Base-by-base conservation (phyloP, 1,139 yeast genomes). In the Hyphopichia fennica region DNA sequence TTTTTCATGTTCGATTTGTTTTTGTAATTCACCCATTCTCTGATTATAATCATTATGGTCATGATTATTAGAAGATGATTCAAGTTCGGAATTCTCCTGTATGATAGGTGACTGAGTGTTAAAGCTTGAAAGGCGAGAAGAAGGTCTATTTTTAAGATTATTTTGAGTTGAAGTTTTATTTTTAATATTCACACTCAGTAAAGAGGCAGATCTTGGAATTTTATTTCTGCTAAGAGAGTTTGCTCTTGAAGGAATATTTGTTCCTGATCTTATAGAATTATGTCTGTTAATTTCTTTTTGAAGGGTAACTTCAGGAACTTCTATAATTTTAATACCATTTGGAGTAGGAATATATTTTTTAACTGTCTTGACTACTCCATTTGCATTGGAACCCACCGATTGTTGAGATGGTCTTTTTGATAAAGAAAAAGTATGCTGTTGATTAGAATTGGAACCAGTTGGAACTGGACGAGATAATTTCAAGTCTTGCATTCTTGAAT, bases 341-440 rank as follows among this genome's bases (percentile, higher is more conserved):
- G 77, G 72, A 13, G 78, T 72, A 11, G 79, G 79, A 35, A 74
- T 65, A 50, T 73, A 74, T 40, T 69, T 71, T 45, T 73, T 73
- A 11, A 74, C 76, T 76, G 72, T 73, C 40, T 67, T 70, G 13
- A 58, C 64, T 9, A 44, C 37, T 6, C 27, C 34, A 35, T 16
- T 34, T 16, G 40, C 20, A n/a, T 23, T 23, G 37, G 13, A n/a
- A 28, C 10, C 10, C 7, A 7, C 25, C 7, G 7, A 22, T 7
- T n/a, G 38, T 30, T 32, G 37, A 22, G 30, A 20, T 19, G 10
- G 16, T 19, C 13, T 20, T 33, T 13, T 8, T 9, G 28, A 25
- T 25, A 25, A 25, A 7, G 28, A 25, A 25, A 25, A 25, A 25
- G 28, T 7, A 17, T 31, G 20, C 16, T 30, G 6, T 7, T 18